Base-by-base conservation (phyloP, 331 rosid species). In the Rhamnella rubrinervis region DNA sequence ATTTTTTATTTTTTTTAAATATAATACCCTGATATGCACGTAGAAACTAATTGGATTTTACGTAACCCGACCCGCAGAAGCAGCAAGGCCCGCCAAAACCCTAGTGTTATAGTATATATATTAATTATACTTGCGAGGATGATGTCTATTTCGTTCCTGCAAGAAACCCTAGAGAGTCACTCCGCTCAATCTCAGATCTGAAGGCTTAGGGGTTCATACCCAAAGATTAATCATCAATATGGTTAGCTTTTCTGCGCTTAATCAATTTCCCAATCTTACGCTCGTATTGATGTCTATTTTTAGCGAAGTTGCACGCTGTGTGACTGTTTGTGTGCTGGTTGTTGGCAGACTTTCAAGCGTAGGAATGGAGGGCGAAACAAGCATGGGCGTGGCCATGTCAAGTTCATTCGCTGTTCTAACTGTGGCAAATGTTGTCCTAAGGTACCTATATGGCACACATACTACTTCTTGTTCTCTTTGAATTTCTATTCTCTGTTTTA, bases 341-440 rank as follows among this genome's bases (percentile, higher is more conserved):
- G 62, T 47, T 76, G 39, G 66, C 84, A 93, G 98, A 91, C 98
- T 31, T 93, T 93, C 84, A 93, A 93, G 88, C 74, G 98, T 49
- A 88, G 98, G 82, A 93, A 93, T 3, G 96, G 98, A 7, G 98
- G 98, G 13, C 87, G 96, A 44, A 93, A 91, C 88, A 93, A 93
- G 85, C 96, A 91, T n/a, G 98, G 98, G 14, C 97, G 97, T n/a
- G 97, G 98, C 63, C 98, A 93, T 15, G 92, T 86, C 63, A 88
- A 91, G 71, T 89, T 89, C 83, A 91, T 93, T 11, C 91, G 97
- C 50, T 93, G 98, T 81, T 93, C 98, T 51, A 93, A 93, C 81
- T 93, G 98, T 46, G 98, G 98, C 18, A 93, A 90, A 75, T 93
- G 98, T 83, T 93, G 98, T 56, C 97, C 98, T 7, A 93, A 93